Conservation (phyloP, 1,139 yeast species). For the Pneumocystis canis region DNA sequence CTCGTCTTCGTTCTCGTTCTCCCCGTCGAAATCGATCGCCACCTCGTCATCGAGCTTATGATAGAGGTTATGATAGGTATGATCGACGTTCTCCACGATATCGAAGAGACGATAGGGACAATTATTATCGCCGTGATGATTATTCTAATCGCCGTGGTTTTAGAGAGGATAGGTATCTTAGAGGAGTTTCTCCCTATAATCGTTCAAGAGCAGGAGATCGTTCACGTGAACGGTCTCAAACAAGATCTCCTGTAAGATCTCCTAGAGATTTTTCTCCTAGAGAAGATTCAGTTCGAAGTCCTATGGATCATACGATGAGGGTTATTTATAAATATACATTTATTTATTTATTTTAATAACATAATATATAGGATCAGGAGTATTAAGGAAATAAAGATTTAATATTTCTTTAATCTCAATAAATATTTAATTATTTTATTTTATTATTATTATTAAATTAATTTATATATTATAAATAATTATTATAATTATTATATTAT, state of each 20-base stretch:
- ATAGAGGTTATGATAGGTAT: conserved; percentile 9
- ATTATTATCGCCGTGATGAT: conserved; percentile 11
- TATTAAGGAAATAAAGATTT: too few relatives aligned
- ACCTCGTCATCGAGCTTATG: conserved; percentile 7
- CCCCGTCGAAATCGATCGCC: conserved; percentile 15
- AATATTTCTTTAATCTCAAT: too few relatives aligned
- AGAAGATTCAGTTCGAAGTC: not conserved
- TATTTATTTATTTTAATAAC: not conserved
- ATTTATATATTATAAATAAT: too few relatives aligned
- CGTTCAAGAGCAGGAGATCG: not conserved
- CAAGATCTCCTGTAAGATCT: not conserved
- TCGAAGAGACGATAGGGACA: conserved; percentile 8
- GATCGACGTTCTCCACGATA: conserved; percentile 13
- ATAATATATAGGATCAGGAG: not conserved
- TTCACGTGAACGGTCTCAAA: not conserved
- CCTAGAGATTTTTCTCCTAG: not conserved
- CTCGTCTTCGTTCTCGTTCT: conserved; percentile 16
- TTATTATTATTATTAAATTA: too few relatives aligned
- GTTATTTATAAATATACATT: not conserved
- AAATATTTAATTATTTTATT: too few relatives aligned
- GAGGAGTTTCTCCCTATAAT: not conserved
- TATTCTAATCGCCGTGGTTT: conserved; percentile 11
- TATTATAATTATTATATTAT: not conserved
- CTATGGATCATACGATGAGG: not conserved
- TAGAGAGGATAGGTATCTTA: not conserved